Evolutionary conservation across 345 rosid species (phyloP).

Genomic region (Eucalyptus rudis): DNA sequence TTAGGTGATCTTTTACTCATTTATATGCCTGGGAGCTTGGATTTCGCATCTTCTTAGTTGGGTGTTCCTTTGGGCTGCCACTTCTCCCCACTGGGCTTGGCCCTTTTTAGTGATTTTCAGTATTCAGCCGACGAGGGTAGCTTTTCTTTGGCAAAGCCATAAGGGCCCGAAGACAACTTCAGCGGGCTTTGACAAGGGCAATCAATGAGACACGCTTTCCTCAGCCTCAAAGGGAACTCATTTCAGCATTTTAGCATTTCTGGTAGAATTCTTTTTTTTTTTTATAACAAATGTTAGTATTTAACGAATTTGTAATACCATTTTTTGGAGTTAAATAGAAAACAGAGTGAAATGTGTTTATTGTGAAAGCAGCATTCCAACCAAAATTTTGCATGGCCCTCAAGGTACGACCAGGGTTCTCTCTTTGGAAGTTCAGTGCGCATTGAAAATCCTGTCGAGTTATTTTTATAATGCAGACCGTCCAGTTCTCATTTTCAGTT

Average conservation of each 20-base stretch:
- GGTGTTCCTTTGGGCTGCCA: no score
- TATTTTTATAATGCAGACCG: not conserved
- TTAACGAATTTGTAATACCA: not conserved
- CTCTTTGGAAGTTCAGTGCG: not conserved
- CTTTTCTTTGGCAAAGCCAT: no score
- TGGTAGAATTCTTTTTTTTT: not conserved
- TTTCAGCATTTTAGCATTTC: not conserved
- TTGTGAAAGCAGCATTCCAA: not conserved
- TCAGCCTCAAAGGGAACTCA: not conserved
- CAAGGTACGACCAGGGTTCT: not conserved
- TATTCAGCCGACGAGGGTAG: no score
- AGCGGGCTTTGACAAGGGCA: no score
- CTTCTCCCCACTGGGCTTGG: no score
- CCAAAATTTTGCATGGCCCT: not conserved
- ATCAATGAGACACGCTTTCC: not conserved
- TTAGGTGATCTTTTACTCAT: no score
- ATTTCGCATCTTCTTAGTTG: no score
- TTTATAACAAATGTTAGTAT: not conserved
- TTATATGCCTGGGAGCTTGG: no score
- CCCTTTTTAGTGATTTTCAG: no score
- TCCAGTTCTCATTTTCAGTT: not conserved
- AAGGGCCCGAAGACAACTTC: no score
- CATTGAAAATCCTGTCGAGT: not conserved
- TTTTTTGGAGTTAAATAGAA: not conserved
- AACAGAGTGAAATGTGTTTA: not conserved